Conservation (phyloP, 495 filamentous ascomycete species). For the Hypoxylon rickii region DNA sequence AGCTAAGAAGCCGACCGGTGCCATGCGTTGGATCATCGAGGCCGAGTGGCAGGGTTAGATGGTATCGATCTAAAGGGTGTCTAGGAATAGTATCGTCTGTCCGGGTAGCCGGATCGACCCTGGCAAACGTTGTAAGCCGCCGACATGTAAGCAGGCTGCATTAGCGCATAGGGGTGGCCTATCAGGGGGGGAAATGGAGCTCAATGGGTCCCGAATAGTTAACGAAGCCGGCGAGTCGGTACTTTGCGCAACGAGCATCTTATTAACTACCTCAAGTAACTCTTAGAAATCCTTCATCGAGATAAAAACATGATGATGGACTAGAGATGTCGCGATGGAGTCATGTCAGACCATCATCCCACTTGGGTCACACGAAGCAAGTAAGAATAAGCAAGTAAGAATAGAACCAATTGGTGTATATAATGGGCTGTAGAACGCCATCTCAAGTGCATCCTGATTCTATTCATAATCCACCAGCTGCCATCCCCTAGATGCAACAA, state of each 20-base stretch:
- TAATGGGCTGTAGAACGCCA: neutral
- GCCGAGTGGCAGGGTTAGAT: conserved; percentile 31
- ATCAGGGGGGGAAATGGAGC: neutral
- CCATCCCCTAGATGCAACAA: too few relatives aligned
- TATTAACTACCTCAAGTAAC: conserved; percentile 6
- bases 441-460: neutral
- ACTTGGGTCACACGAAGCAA: neutral
- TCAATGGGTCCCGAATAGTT: neutral
- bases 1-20: conserved; percentile 12
- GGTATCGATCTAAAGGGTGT: too few relatives aligned
- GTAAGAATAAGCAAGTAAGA: neutral
- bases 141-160: conserved; percentile 29
- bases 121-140: conserved; percentile 4
- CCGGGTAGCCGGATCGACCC: too few relatives aligned
- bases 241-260: conserved; percentile 2
- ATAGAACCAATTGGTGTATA: neutral
- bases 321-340: conserved; percentile 6
- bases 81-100: too few relatives aligned
- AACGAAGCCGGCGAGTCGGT: conserved; percentile 9
- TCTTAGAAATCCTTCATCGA: neutral
- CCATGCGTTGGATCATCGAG: conserved; percentile 32
- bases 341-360: conserved; percentile 7
- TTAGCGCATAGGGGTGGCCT: conserved; percentile 12
- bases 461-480: neutral
- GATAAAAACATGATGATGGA: neutral